Evolutionary conservation across 2,329 filamentous ascomycete species (phyloP).

Genomic region (Diplodia scrobiculata): DNA sequence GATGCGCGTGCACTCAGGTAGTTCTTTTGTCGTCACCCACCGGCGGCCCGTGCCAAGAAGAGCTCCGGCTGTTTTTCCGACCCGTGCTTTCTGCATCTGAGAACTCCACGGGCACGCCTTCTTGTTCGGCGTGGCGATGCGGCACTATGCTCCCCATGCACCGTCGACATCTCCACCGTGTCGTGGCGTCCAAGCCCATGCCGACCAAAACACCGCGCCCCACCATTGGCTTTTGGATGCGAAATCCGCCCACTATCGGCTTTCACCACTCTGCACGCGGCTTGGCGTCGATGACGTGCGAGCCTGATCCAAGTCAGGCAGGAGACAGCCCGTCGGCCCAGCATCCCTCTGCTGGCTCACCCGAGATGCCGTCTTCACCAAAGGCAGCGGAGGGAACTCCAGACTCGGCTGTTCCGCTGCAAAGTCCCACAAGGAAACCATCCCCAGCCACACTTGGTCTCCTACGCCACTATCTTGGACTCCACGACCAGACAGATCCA

Average conservation of each 20-base stretch:
- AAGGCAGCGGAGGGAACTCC: background rate
- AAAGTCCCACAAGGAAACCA: background rate
- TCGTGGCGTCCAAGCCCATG: background rate
- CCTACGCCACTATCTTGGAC: constrained; percentile 2
- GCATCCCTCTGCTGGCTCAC: too few species aligned
- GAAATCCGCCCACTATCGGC: background rate
- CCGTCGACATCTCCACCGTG: background rate
- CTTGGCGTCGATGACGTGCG: too few species aligned
- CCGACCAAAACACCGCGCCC: background rate
- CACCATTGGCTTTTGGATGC: background rate
- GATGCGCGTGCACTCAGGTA: too few species aligned
- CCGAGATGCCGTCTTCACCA: background rate
- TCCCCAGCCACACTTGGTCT: background rate
- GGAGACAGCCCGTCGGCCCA: too few species aligned
- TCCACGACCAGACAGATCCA: background rate
- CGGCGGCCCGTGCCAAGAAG: background rate
- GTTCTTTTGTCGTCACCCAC: too few species aligned
- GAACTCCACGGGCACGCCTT: background rate
- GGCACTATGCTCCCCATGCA: background rate
- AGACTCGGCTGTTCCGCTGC: too few species aligned
- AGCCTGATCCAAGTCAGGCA: too few species aligned
- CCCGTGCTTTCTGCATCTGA: background rate
- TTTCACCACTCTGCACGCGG: too few species aligned
- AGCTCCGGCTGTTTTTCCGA: background rate
- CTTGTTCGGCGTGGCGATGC: background rate